A percentile compares a stretch with the other conserved stretches of the same genome.
phyloP scores from a whole-genome alignment of 1,284 basidiomycete genomes.

The Naganishia cerealis region DNA sequence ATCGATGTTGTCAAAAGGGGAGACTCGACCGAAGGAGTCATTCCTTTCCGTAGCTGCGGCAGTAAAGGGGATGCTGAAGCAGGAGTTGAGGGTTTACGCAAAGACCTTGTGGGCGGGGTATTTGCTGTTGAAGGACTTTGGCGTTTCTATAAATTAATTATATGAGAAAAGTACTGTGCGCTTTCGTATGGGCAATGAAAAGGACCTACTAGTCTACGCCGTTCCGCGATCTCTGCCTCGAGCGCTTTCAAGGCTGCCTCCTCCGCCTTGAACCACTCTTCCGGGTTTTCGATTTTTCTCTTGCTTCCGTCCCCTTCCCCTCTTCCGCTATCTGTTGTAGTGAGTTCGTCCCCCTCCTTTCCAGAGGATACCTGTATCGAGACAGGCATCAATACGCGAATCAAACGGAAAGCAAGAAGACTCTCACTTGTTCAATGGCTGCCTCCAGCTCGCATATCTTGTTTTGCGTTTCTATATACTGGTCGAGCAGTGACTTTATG shows the following conservation, averaged over 20 bases:
- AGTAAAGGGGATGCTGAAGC: slow-evolving; percentile 18
- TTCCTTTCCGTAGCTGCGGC: slow-evolving; percentile 24
- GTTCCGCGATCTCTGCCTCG: slow-evolving; percentile 41
- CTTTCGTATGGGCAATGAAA: background rate
- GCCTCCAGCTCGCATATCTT: slow-evolving; percentile 45
- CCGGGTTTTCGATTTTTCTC: slow-evolving; percentile 37
- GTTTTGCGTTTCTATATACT: slow-evolving; percentile 41
- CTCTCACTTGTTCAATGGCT: slow-evolving; percentile 45
- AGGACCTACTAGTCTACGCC: slow-evolving; percentile 14
- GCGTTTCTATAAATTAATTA: background rate
- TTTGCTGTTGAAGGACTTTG: background rate
- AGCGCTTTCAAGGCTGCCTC: slow-evolving; percentile 46
- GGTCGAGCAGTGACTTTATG: slow-evolving; percentile 40
- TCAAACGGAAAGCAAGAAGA: background rate
- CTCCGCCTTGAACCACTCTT: slow-evolving; percentile 50
- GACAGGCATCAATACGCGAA: background rate
- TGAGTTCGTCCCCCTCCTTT: background rate
- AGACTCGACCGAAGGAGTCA: slow-evolving; percentile 22
- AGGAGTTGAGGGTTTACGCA: slow-evolving; percentile 7
- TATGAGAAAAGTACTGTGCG: background rate
- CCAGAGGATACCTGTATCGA: slow-evolving; percentile 12
- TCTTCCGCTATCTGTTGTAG: background rate
- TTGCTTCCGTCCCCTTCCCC: slow-evolving; percentile 7
- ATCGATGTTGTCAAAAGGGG: slow-evolving; percentile 26
- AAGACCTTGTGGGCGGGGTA: background rate